These are phyloP conservation scores for Cadophora gregata DNA, from an alignment of 2,329 filamentous ascomycete species.

Conservation along the genomic window DNA sequence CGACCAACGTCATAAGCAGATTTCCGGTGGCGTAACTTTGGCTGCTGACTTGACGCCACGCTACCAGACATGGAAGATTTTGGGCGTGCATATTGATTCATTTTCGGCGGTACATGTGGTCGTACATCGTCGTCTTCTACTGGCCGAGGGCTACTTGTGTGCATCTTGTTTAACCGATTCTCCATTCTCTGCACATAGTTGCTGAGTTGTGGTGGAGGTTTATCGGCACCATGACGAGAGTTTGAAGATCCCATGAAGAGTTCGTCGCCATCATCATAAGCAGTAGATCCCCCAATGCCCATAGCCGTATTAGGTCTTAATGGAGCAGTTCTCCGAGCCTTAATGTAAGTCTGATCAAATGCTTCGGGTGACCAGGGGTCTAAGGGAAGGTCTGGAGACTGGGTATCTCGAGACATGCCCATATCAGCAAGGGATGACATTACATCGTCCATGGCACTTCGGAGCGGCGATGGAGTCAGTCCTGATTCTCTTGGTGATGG, in stretches of 20 bases:
- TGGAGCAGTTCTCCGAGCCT: slow-evolving; percentile 43
- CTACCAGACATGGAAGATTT: slow-evolving; percentile 62
- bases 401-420: slow-evolving; percentile 64
- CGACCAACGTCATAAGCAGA: slow-evolving; percentile 80
- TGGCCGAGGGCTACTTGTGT: slow-evolving; percentile 33
- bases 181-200: slow-evolving; percentile 96
- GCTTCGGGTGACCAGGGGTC: slow-evolving; percentile 92
- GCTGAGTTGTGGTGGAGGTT: slow-evolving; percentile 72
- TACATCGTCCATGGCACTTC: slow-evolving; percentile 97
- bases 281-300: slow-evolving; percentile 63
- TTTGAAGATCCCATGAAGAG: slow-evolving; percentile 32
- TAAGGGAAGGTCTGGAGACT: slow-evolving; percentile 61
- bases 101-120: slow-evolving; percentile 53
- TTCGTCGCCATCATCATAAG: slow-evolving; percentile 61
- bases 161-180: slow-evolving; percentile 62
- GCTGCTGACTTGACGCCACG: slow-evolving; percentile 44
- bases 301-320: slow-evolving; percentile 74
- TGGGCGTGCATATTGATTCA: slow-evolving; percentile 55
- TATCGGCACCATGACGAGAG: slow-evolving; percentile 52
- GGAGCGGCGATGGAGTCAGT: slow-evolving; percentile 86
- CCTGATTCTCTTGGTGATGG: slow-evolving; percentile 70
- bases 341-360: slow-evolving; percentile 61
- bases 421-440: slow-evolving; percentile 95
- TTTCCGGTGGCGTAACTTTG: slow-evolving; percentile 67
- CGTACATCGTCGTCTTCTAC: slow-evolving; percentile 31